These are phyloP conservation scores for Naematelia encephala DNA, from an alignment of 768 basidiomycete genomes.

Conservation along the genomic window DNA sequence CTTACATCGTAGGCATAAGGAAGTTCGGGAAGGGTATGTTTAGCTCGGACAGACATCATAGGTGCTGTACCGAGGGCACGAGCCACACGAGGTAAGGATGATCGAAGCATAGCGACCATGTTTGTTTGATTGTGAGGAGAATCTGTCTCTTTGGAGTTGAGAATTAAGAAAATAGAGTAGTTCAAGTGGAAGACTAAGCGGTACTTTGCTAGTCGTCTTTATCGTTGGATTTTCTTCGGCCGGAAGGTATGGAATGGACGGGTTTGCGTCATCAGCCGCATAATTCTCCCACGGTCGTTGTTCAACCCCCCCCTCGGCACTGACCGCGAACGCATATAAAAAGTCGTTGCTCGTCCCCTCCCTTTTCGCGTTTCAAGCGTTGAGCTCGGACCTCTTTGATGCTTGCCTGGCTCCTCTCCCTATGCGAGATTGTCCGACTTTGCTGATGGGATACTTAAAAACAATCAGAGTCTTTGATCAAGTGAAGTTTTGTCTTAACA, in stretches of 20 bases:
- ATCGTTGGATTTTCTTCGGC: not conserved
- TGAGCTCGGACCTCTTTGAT: too few relatives aligned
- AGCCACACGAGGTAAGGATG: not conserved
- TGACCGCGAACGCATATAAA: too few relatives aligned
- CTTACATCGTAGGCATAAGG: conserved; percentile 72
- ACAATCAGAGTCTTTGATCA: too few relatives aligned
- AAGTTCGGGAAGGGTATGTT: conserved; percentile 73
- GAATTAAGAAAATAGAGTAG: not conserved
- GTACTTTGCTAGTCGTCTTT: too few relatives aligned
- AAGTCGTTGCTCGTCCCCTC: too few relatives aligned
- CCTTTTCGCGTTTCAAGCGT: too few relatives aligned
- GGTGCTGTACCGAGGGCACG: not conserved
- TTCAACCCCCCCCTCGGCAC: too few relatives aligned
- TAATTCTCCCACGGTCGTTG: not conserved
- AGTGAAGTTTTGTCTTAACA: too few relatives aligned
- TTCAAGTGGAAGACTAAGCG: not conserved
- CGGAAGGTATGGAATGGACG: not conserved
- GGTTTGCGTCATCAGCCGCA: not conserved
- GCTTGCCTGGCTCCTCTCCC: too few relatives aligned
- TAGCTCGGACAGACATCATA: conserved; percentile 33
- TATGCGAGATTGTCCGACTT: too few relatives aligned
- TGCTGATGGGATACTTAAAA: too few relatives aligned
- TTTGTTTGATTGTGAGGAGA: not conserved
- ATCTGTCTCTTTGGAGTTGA: not conserved
- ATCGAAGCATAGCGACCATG: not conserved